Evolutionary conservation across 257 asterid genomes (phyloP), one percentile per base, ranked within the genome.

Genomic region (Solanum virginianum): DNA sequence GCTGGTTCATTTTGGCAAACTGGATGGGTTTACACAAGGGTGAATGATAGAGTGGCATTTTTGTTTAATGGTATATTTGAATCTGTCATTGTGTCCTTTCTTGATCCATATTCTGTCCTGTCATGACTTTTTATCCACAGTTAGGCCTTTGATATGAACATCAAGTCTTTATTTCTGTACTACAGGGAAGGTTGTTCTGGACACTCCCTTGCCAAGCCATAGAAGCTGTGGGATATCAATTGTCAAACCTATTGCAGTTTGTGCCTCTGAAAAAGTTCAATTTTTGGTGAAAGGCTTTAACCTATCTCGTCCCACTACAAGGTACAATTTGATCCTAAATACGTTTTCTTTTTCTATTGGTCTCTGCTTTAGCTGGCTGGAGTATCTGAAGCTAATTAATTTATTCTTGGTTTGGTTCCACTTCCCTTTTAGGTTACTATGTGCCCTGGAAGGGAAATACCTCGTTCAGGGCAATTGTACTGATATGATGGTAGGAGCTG

Each of bases 21-120:
- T 15, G 99, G 98, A 81, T 97, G 99, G 99, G 92, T 97, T 86
- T 97, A 94, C 88, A 87, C 98, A 84, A 94, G 97, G 85, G 92
- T 94, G 86, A 90, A 83, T 74, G 93, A 93, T 82, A 95, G 88
- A 71, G 90, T 92, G 86, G 91, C 97, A 72, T 97, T 97, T 89
- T 88, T 94, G 65, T 92, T 89, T 82, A 91, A 97, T 91, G 99
- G 99, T 95, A 89, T 85, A 75, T 82, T 70, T 70, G 43, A 51
- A 10, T 84, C 65, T 22, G 24, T 79, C 65, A 29, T 29, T 79
- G 83, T 29, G 29, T 29, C 65, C 83, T 53, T 53, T 75, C 60
- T 24, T 2, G 43, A 75, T 49, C 62, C 45, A 16, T 45, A 32
- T 71, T 71, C 55, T 70, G 29, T 71, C 80, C 29, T n/a, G 36